Percentiles rank a stretch among this genome's conserved stretches.
These are phyloP conservation scores for Ajuga chamaepitys DNA, from an alignment of 257 asterid species.

Conservation along the genomic window DNA sequence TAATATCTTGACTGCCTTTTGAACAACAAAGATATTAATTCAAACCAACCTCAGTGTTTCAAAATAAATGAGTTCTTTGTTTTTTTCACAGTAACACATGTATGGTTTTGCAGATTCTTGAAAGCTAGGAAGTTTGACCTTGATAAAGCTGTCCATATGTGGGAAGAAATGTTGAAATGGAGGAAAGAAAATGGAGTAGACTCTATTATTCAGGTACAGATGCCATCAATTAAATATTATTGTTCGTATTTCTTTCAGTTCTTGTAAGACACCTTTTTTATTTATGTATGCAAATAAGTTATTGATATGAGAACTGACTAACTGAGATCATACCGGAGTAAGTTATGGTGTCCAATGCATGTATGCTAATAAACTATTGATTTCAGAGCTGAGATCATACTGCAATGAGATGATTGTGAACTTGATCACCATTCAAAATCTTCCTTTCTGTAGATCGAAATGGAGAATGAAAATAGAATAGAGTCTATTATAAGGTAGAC, in stretches of 20 bases:
- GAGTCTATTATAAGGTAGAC: no score
- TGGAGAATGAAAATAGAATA: no score
- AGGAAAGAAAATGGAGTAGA: slow-evolving; percentile 85
- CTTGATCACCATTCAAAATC: background rate
- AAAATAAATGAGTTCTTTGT: background rate
- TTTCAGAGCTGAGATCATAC: no score
- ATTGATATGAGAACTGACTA: slow-evolving; percentile 5
- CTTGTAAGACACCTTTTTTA: background rate
- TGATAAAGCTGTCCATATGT: slow-evolving; percentile 82
- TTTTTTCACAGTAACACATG: slow-evolving; percentile 7
- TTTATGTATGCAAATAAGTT: background rate
- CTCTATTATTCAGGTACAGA: slow-evolving; percentile 68
- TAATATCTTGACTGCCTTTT: background rate
- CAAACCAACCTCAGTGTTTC: background rate
- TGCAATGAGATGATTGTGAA: no score
- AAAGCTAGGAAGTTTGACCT: slow-evolving; percentile 96
- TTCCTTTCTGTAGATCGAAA: no score
- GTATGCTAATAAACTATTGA: no score
- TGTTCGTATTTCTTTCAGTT: slow-evolving; percentile 7
- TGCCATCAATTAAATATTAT: background rate
- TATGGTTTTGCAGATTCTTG: slow-evolving; percentile 56
- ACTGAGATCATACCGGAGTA: background rate
- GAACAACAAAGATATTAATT: background rate
- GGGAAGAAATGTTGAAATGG: slow-evolving; percentile 97
- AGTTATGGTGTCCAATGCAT: no score